These are phyloP conservation scores for Tephrocybe sp. DNA, from an alignment of 768 basidiomycete species.

Conservation along the genomic window DNA sequence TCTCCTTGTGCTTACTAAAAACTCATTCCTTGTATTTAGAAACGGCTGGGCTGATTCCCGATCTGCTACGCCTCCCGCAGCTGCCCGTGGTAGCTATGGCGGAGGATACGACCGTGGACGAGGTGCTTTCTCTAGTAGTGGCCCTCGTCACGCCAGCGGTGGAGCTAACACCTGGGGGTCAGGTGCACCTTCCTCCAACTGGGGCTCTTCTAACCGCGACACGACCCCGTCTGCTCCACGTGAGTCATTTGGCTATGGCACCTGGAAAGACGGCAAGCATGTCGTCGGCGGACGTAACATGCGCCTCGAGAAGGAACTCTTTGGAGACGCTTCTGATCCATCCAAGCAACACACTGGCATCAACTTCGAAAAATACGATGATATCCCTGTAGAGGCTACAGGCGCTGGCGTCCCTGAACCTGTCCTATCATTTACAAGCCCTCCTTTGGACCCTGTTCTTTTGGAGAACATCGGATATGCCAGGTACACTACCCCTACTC, in stretches of 20 bases:
- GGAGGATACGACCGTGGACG: slow-evolving; percentile 40
- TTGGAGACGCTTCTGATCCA: slow-evolving; percentile 82
- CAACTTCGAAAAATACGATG: slow-evolving; percentile 99
- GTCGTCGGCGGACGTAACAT: slow-evolving; percentile 78
- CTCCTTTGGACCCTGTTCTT: slow-evolving; percentile 90
- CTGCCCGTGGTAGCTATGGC: slow-evolving; percentile 44
- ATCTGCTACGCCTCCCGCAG: slow-evolving; percentile 57
- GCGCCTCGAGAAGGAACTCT: slow-evolving; percentile 95
- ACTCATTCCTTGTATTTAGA: slow-evolving; percentile 25
- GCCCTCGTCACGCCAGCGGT: slow-evolving; percentile 37
- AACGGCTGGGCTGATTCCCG: slow-evolving; percentile 77
- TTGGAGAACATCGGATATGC: slow-evolving; percentile 93
- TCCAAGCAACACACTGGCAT: slow-evolving; percentile 94
- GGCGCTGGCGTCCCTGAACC: slow-evolving; percentile 97
- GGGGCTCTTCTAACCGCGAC: slow-evolving; percentile 32
- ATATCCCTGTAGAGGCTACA: slow-evolving; percentile 98
- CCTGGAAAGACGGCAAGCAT: slow-evolving; percentile 90
- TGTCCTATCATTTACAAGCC: slow-evolving; percentile 78
- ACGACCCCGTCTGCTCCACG: slow-evolving; percentile 34
- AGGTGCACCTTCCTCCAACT: slow-evolving; percentile 27
- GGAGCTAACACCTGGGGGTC: slow-evolving; percentile 45
- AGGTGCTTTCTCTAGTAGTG: slow-evolving; percentile 32
- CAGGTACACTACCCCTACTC: slow-evolving; percentile 93
- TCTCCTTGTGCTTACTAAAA: slow-evolving; percentile 6
- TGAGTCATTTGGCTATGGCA: slow-evolving; percentile 61